Evolutionary conservation across 345 rosid species (phyloP).

Genomic region (Gynandropsis gynandra): DNA sequence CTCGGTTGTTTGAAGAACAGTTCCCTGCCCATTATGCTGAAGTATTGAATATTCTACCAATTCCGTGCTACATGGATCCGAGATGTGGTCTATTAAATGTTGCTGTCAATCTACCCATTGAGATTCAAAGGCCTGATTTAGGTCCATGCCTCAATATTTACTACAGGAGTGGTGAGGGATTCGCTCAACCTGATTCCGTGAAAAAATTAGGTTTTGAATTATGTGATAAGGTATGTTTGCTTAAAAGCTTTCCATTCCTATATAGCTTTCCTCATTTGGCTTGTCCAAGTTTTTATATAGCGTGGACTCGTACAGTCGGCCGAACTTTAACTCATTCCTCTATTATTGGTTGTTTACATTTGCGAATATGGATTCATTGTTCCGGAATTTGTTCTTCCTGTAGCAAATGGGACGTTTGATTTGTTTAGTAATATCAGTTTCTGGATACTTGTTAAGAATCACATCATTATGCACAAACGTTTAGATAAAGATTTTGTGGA

Average conservation of each 20-base stretch:
- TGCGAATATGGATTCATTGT: conserved; percentile 4
- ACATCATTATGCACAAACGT: not conserved
- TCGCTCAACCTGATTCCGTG: conserved; percentile 42
- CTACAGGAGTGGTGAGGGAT: conserved; percentile 64
- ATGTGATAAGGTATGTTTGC: conserved; percentile 61
- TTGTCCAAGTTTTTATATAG: too few species aligned
- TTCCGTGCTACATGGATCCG: conserved; percentile 84
- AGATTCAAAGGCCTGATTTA: conserved; percentile 40
- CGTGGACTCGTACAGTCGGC: not conserved
- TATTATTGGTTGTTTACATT: not conserved
- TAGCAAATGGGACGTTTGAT: too few species aligned
- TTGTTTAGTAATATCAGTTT: too few species aligned
- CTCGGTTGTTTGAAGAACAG: conserved; percentile 66
- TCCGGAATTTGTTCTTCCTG: too few species aligned
- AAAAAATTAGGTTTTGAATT: conserved; percentile 59
- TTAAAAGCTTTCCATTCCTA: conserved; percentile 6
- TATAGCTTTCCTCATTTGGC: too few species aligned
- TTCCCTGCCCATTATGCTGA: conserved; percentile 76
- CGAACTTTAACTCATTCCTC: not conserved
- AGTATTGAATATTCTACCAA: conserved; percentile 56
- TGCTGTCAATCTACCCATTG: conserved; percentile 54
- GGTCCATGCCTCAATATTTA: conserved; percentile 81
- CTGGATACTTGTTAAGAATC: too few species aligned
- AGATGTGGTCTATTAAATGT: conserved; percentile 56
- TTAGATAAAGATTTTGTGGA: conserved; percentile 1